Conservation (phyloP, 768 basidiomycete species). For the Mrakia gelida region DNA sequence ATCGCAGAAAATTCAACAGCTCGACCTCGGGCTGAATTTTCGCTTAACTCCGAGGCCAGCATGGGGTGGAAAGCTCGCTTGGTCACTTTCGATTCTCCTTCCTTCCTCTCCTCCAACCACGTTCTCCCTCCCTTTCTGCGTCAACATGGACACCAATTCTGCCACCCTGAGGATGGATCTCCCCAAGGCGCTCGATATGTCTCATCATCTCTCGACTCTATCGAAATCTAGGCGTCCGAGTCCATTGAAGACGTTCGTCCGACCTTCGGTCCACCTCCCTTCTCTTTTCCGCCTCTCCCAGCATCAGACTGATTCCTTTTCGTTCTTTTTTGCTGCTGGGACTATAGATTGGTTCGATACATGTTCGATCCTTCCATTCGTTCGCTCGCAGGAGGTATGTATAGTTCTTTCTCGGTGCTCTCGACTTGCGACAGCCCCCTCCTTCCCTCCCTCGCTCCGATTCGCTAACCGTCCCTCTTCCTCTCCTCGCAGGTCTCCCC, state of each 20-base stretch:
- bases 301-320: no score
- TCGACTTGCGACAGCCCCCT: not conserved
- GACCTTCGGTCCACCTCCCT: conserved; percentile 40
- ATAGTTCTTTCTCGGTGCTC: not conserved
- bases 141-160: not conserved
- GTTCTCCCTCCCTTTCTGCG: not conserved
- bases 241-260: conserved; percentile 54
- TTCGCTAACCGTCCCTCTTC: not conserved
- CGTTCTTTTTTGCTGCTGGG: no score
- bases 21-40: conserved; percentile 58
- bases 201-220: conserved; percentile 64
- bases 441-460: not conserved
- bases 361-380: conserved; percentile 11
- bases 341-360: conserved; percentile 7
- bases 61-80: conserved; percentile 54
- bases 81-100: not conserved
- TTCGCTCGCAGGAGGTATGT: conserved; percentile 23
- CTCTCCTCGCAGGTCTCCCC: conserved; percentile 13
- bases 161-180: not conserved
- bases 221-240: conserved; percentile 53
- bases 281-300: conserved; percentile 40
- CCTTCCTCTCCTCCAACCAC: not conserved
- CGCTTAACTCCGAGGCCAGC: conserved; percentile 73
- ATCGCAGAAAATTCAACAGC: no score
- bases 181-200: conserved; percentile 50